Evolutionary conservation across 139 green algal species (phyloP), one percentile per base, ranked within the genome.

Genomic region (Coccomyxa sp.): DNA sequence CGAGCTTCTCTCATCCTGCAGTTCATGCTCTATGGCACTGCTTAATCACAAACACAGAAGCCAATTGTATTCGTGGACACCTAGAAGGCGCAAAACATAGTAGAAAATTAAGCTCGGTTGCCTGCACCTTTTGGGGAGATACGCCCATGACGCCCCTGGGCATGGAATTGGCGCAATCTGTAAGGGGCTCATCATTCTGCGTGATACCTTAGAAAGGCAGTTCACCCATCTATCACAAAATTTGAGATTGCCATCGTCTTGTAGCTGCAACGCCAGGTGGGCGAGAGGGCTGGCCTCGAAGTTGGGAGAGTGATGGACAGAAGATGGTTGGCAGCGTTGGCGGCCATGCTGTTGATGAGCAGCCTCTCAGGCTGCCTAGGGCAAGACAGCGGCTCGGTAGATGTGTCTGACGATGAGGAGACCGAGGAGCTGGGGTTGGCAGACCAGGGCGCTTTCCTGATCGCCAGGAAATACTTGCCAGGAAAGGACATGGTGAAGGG

Each of bases 391-490:
- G 64, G 10, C 18, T 2, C 10, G 2, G 2, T 36, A 37, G 64
- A 29, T 18, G n/a, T 71, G 29, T 34, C 27, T 38, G 64, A 71
- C 35, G 64, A 34, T 38, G 64, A 71, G 64, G 64, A 71, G 64
- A 34, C 64, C 35, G 64, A 64, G 50, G 50, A 64, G 50, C 18
- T 64, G 50, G 50, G 27, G 50, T n/a, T 16, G 12, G 44, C 16
- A 29, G 64, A 71, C 14, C 29, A 71, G 64, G 29, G 64, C 38
- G 38, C 72, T 34, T 44, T 54, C 39, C 72, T 77, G 37, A 31
- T 77, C 38, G 72, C 38, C 16, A 38, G 72, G 38, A 77, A 77
- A 39, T 77, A 34, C 6, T 5, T 64, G 72, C 31, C 38, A 54
- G 38, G 38, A 18, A 24, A 58, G 38, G 10, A 54, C 18, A 33